Conservation (phyloP, 179 eudicot genomes). For the Beta lomatogona region DNA sequence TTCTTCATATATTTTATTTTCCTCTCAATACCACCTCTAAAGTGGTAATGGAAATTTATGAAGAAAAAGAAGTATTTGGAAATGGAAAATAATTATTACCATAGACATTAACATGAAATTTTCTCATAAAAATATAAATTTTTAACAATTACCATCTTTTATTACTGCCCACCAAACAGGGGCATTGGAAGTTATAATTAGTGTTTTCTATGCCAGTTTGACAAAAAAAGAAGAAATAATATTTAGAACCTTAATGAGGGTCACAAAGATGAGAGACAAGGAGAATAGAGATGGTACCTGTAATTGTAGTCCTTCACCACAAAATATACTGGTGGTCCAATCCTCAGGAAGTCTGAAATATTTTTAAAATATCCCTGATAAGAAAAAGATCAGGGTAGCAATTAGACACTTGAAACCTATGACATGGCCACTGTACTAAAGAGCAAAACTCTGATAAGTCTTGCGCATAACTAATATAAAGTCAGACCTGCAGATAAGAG, state of each 20-base stretch:
- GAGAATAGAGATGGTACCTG: slow-evolving; percentile 50
- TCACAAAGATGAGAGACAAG: neutral
- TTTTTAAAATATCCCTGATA: slow-evolving; percentile 87
- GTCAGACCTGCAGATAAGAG: slow-evolving; percentile 93
- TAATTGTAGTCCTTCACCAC: slow-evolving; percentile 87
- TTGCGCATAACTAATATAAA: neutral
- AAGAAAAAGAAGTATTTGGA: no score
- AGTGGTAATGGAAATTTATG: no score
- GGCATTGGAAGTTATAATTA: no score
- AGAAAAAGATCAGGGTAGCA: slow-evolving; percentile 23
- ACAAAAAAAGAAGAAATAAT: no score
- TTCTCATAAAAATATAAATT: no score
- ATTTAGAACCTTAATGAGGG: neutral
- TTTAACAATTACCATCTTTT: no score
- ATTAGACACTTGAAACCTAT: slow-evolving; percentile 18
- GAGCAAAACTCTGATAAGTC: neutral
- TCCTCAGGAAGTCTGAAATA: slow-evolving; percentile 75
- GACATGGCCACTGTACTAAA: neutral
- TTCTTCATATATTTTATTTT: no score
- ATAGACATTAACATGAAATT: no score
- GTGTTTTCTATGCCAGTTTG: no score
- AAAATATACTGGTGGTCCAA: slow-evolving; percentile 95
- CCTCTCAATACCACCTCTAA: no score
- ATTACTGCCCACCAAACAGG: no score
- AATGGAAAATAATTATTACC: no score